A percentile compares a stretch with the other conserved stretches of the same genome.
These are phyloP conservation scores for Chrysanthemum lavandulifolium DNA, from an alignment of 129 eudicot genomes.

Conservation along the genomic window DNA sequence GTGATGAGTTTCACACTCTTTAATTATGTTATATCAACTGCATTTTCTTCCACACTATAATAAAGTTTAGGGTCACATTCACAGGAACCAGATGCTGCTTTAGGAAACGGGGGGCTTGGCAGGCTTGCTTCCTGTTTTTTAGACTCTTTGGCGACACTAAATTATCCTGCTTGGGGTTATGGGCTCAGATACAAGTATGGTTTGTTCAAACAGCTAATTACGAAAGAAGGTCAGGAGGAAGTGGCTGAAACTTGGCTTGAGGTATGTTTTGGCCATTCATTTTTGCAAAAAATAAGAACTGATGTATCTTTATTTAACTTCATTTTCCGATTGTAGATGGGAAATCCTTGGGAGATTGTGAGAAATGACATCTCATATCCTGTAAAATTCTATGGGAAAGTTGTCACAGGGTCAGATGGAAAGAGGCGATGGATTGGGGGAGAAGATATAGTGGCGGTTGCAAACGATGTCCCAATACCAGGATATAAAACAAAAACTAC, in stretches of 20 bases:
- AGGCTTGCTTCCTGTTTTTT: constrained; percentile 98
- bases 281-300: neutral
- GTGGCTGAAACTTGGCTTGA: constrained; percentile 99
- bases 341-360: constrained; percentile 95
- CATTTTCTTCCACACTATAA: constrained; percentile 10
- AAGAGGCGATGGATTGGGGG: constrained; percentile 89
- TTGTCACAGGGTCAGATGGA: constrained; percentile 80
- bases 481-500: constrained; percentile 96
- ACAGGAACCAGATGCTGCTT: constrained; percentile 98
- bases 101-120: constrained; percentile 98
- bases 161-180: constrained; percentile 99
- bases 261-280: constrained; percentile 39
- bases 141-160: constrained; percentile 91
- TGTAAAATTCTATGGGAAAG: constrained; percentile 80
- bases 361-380: constrained; percentile 88
- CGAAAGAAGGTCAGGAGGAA: constrained; percentile 97
- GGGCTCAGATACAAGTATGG: constrained; percentile 95
- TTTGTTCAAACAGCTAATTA: constrained; percentile 76
- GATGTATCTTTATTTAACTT: constrained; percentile 23
- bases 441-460: constrained; percentile 89
- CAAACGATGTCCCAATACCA: constrained; percentile 91
- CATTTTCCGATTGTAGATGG: constrained; percentile 58
- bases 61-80: constrained; percentile 29
- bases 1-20: neutral
- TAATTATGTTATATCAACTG: constrained; percentile 8